phyloP scores from a whole-genome alignment of 2,329 filamentous ascomycete genomes.

The Dactylellina sp. region DNA sequence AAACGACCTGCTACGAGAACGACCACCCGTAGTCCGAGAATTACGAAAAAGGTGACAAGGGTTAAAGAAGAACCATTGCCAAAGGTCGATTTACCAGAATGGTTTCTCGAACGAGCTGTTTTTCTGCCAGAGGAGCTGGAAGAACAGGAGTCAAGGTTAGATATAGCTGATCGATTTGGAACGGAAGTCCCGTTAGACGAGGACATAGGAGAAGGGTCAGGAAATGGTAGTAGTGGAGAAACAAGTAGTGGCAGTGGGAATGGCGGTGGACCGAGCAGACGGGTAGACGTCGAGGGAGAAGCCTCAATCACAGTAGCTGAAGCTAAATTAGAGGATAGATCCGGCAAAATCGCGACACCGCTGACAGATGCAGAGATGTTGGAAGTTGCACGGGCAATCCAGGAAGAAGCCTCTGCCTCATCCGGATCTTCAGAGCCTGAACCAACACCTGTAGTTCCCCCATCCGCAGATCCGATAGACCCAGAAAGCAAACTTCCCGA shows the following conservation, averaged over 20 bases:
- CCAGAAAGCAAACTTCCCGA: slow-evolving; percentile 17
- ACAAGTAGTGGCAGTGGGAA: slow-evolving; percentile 33
- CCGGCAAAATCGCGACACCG: slow-evolving; percentile 38
- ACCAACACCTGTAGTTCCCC: slow-evolving; percentile 8
- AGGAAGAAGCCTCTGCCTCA: neutral
- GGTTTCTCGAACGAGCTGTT: slow-evolving; percentile 71
- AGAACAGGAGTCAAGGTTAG: slow-evolving; percentile 27
- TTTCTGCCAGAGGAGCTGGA: slow-evolving; percentile 63
- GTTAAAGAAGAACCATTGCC: slow-evolving; percentile 53
- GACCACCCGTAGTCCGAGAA: slow-evolving; percentile 11
- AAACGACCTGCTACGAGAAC: slow-evolving; percentile 41
- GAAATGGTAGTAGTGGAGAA: slow-evolving; percentile 35
- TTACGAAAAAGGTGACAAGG: slow-evolving; percentile 38
- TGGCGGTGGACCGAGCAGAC: slow-evolving; percentile 48
- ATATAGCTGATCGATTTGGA: slow-evolving; percentile 57
- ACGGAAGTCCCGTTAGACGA: slow-evolving; percentile 56
- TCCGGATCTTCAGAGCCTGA: neutral
- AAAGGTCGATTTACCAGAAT: slow-evolving; percentile 68
- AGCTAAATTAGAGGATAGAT: slow-evolving; percentile 8
- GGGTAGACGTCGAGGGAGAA: slow-evolving; percentile 35
- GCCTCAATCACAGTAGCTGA: neutral
- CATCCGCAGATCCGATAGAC: slow-evolving; percentile 14
- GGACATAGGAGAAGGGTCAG: slow-evolving; percentile 51
- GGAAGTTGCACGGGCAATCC: neutral
- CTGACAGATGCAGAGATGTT: slow-evolving; percentile 49